Conservation (phyloP, 2,329 filamentous ascomycete genomes). For the Ceratocystis albifundus region DNA sequence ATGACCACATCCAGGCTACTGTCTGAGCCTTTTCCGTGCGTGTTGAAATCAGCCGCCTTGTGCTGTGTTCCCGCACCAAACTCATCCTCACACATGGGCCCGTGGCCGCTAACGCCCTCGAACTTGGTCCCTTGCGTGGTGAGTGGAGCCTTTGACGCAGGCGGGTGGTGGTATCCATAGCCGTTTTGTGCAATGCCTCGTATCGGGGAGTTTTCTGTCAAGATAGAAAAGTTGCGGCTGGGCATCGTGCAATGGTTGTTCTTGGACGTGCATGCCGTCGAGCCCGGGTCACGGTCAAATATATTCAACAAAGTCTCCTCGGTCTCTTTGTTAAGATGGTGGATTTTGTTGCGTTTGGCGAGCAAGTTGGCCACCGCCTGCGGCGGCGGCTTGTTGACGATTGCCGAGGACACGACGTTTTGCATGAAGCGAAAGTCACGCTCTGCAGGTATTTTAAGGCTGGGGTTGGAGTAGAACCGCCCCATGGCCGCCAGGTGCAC, state of each 20-base stretch:
- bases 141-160: constrained; percentile 19
- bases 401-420: constrained; percentile 87
- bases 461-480: constrained; percentile 86
- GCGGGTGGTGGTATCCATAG: neutral
- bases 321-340: constrained; percentile 58
- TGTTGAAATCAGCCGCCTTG: constrained; percentile 50
- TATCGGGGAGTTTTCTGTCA: constrained; percentile 72
- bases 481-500: constrained; percentile 87
- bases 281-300: constrained; percentile 80
- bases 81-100: constrained; percentile 64
- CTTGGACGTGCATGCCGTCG: constrained; percentile 56
- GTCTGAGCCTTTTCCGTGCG: constrained; percentile 46
- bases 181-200: constrained; percentile 27
- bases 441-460: constrained; percentile 62
- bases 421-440: constrained; percentile 89
- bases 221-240: constrained; percentile 82
- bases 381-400: constrained; percentile 88
- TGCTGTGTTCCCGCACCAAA: constrained; percentile 66
- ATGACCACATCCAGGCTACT: constrained; percentile 68
- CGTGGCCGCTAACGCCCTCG: constrained; percentile 51
- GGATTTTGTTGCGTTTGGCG: constrained; percentile 76
- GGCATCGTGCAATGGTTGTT: constrained; percentile 83
- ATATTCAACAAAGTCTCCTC: constrained; percentile 91
- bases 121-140: constrained; percentile 28
- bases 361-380: constrained; percentile 80